Evolutionary conservation across 768 basidiomycete species (phyloP).

Genomic region (Pleurotus cornucopiae): DNA sequence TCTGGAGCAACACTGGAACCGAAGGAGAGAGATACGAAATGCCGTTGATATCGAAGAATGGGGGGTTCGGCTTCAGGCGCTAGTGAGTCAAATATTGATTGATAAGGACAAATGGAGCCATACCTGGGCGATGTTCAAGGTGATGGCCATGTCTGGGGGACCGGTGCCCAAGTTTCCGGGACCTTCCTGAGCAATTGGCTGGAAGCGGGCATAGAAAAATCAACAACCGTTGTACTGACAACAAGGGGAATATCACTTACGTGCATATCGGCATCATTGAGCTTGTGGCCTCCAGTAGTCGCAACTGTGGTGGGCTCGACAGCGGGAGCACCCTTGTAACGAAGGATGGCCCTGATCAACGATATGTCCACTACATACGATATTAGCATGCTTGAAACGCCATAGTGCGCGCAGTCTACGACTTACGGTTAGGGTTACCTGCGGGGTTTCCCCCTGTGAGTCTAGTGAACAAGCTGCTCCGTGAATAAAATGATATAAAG

Average conservation of each 20-base stretch:
- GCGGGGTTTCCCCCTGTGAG: slow-evolving; percentile 20
- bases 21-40: slow-evolving; percentile 34
- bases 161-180: slow-evolving; percentile 17
- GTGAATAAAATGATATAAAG: not conserved
- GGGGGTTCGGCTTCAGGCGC: slow-evolving; percentile 21
- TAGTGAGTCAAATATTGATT: not conserved
- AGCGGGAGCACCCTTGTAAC: slow-evolving; percentile 29
- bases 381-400: no score
- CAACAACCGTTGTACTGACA: no score
- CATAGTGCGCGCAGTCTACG: no score
- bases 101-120: not conserved
- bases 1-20: slow-evolving; percentile 47
- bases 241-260: slow-evolving; percentile 12
- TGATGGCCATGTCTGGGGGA: slow-evolving; percentile 18
- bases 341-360: slow-evolving; percentile 32
- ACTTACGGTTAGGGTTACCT: slow-evolving; percentile 22
- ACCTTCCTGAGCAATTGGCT: slow-evolving; percentile 13
- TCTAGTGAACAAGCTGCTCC: slow-evolving; percentile 4
- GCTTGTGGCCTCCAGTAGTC: slow-evolving; percentile 15
- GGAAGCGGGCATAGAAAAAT: no score
- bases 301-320: slow-evolving; percentile 26
- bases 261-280: slow-evolving; percentile 24
- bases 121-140: slow-evolving; percentile 18
- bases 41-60: slow-evolving; percentile 27
- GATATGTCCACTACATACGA: slow-evolving; percentile 16